These are phyloP conservation scores for Corylus americana DNA, from an alignment of 306 rosid species.

Conservation along the genomic window DNA sequence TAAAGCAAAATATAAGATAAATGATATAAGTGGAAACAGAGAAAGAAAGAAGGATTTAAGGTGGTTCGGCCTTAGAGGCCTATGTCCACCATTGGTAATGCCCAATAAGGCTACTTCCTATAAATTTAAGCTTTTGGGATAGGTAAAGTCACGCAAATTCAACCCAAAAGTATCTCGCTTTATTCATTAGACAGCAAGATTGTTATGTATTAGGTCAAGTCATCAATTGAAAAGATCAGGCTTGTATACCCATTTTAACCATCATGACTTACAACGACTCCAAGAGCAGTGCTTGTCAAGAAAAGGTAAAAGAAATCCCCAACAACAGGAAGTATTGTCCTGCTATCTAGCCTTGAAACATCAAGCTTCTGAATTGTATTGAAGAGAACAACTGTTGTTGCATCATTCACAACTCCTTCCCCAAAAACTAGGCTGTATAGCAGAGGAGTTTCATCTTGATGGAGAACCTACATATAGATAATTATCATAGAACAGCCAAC, in stretches of 20 bases:
- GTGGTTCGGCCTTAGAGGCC: no score
- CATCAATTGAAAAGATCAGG: background rate
- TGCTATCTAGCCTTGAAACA: conserved; percentile 40
- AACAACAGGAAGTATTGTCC: conserved; percentile 34
- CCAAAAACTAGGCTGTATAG: conserved; percentile 93
- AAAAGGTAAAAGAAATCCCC: conserved; percentile 81
- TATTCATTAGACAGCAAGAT: background rate
- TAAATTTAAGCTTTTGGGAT: no score
- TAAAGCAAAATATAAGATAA: no score
- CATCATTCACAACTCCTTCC: conserved; percentile 96
- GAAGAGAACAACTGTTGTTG: conserved; percentile 91
- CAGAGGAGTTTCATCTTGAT: conserved; percentile 85
- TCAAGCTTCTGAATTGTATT: conserved; percentile 82
- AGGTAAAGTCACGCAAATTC: background rate
- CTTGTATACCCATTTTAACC: background rate
- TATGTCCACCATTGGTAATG: no score
- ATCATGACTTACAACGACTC: conserved; percentile 55
- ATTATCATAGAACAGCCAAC: conserved; percentile 9
- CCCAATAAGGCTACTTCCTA: no score
- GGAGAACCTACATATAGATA: conserved; percentile 64
- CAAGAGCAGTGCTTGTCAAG: conserved; percentile 77
- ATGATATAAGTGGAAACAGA: no score
- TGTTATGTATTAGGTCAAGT: background rate
- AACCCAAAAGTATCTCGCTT: background rate
- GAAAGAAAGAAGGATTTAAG: no score